phyloP scores from a whole-genome alignment of 306 rosid species.

The Heteromeles arbutifolia region DNA sequence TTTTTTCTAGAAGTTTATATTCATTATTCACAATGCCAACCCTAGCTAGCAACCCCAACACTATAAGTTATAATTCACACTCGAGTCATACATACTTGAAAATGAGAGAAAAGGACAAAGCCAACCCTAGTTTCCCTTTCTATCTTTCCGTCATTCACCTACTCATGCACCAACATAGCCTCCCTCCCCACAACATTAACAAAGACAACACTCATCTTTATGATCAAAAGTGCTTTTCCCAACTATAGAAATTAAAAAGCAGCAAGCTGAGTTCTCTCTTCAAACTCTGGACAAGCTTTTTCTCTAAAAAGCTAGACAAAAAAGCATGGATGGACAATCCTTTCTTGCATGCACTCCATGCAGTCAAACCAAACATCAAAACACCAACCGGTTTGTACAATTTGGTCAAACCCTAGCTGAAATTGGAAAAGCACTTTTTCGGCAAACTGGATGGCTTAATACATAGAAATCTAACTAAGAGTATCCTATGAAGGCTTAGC shows the following conservation, averaged over 20 bases:
- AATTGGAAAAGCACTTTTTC: constrained; percentile 31
- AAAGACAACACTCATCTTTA: background rate
- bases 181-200: constrained; percentile 10
- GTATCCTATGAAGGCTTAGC: constrained; percentile 20
- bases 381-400: constrained; percentile 39
- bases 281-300: constrained; percentile 16
- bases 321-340: background rate
- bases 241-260: constrained; percentile 1
- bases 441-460: background rate
- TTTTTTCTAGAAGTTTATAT: background rate
- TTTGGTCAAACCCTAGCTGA: constrained; percentile 51
- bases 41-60: constrained; percentile 3
- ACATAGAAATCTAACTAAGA: background rate
- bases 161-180: constrained; percentile 28
- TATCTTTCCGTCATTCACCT: constrained; percentile 45
- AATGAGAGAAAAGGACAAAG: constrained; percentile 23
- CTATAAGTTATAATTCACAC: constrained; percentile 1
- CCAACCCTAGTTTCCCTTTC: background rate
- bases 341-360: constrained; percentile 4
- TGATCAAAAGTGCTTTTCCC: constrained; percentile 9
- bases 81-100: constrained; percentile 16
- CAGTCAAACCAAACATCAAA: constrained; percentile 38
- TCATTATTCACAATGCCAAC: background rate
- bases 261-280: background rate
- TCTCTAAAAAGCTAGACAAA: background rate